Conservation (phyloP, 208 protist species). For the Vickermania ingenoplastis region DNA sequence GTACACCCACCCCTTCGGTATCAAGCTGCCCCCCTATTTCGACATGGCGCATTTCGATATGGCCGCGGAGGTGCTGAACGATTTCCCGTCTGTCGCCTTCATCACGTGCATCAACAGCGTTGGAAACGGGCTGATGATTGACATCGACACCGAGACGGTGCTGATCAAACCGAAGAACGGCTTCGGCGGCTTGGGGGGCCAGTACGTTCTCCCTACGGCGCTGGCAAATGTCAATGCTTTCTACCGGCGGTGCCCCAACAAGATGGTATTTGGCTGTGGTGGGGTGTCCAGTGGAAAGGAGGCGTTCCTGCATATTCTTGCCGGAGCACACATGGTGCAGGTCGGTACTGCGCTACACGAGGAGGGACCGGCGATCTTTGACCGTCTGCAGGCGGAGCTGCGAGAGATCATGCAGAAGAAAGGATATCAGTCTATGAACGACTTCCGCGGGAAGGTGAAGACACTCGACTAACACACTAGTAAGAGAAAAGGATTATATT, state of each 20-base stretch:
- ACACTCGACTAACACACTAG: slow-evolving; percentile 38
- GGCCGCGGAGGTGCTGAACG: slow-evolving; percentile 72
- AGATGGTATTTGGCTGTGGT: slow-evolving; percentile 78
- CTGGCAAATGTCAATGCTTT: slow-evolving; percentile 87
- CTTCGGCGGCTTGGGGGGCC: slow-evolving; percentile 77
- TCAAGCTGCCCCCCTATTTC: slow-evolving; percentile 89
- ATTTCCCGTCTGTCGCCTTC: slow-evolving; percentile 68
- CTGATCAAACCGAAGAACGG: slow-evolving; percentile 83
- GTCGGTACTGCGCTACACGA: slow-evolving; percentile 73
- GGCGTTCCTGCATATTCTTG: slow-evolving; percentile 77
- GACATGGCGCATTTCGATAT: slow-evolving; percentile 85
- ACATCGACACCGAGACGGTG: slow-evolving; percentile 68
- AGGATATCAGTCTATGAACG: slow-evolving; percentile 76
- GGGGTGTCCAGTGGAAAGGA: slow-evolving; percentile 77
- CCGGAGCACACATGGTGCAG: slow-evolving; percentile 82
- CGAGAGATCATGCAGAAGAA: slow-evolving; percentile 70
- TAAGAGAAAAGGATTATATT: slow-evolving; percentile 1
- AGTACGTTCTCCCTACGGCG: slow-evolving; percentile 77
- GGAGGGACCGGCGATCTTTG: slow-evolving; percentile 70
- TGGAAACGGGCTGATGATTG: slow-evolving; percentile 81
- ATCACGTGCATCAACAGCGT: slow-evolving; percentile 87
- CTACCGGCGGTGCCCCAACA: slow-evolving; percentile 71
- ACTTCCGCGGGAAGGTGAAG: slow-evolving; percentile 82
- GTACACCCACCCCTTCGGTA: slow-evolving; percentile 73
- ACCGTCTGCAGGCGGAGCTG: slow-evolving; percentile 54